Evolutionary conservation across 2,329 filamentous ascomycete species (phyloP).

Genomic region (Aspergillus sergii): DNA sequence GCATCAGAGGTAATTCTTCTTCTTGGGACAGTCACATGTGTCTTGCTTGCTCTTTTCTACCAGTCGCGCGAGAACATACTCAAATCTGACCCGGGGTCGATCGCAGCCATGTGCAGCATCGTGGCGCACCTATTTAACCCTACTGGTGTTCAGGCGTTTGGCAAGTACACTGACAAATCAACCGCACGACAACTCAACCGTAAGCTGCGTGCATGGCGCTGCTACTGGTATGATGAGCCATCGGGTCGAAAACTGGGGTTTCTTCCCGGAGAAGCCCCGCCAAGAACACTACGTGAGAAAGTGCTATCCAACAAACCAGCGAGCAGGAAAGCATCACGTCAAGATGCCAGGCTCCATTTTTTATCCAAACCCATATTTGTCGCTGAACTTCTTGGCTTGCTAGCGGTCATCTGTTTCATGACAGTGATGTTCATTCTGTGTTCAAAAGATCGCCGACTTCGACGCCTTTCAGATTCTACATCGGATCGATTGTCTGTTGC

Average conservation of each 20-base stretch:
- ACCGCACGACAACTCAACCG: neutral
- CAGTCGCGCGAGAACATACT: neutral
- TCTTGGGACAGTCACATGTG: neutral
- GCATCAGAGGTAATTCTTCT: neutral
- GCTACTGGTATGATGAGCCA: neutral
- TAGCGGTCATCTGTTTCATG: neutral
- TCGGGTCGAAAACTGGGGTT: neutral
- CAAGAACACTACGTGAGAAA: neutral
- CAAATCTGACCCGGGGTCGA: neutral
- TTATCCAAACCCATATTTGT: neutral
- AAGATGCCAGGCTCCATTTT: neutral
- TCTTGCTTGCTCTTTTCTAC: neutral
- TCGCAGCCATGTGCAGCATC: neutral
- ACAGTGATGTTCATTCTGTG: neutral
- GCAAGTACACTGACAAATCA: neutral
- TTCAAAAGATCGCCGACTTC: neutral
- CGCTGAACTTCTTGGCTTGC: neutral
- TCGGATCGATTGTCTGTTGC: neutral
- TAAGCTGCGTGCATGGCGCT: neutral
- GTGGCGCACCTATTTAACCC: neutral
- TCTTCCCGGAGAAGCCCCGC: neutral
- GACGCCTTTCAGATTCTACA: neutral
- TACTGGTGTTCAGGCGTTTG: neutral
- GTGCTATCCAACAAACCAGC: neutral
- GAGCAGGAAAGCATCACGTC: neutral